Evolutionary conservation across 1,139 yeast genomes (phyloP).

Genomic region (Geotrichum australiense): DNA sequence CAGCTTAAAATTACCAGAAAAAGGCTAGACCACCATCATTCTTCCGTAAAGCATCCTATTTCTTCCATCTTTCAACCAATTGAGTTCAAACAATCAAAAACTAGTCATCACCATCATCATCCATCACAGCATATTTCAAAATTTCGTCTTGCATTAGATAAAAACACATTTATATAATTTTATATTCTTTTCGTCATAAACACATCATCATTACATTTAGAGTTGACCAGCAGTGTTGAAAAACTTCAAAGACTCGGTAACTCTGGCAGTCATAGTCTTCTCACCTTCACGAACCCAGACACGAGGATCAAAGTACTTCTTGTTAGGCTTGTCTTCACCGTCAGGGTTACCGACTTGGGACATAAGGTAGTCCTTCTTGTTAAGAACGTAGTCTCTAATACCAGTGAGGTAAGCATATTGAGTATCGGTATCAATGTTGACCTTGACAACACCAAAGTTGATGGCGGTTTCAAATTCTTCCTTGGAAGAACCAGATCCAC

Average conservation of each 20-base stretch:
- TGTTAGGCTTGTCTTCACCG: slow-evolving; percentile 93
- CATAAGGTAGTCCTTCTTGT: slow-evolving; percentile 89
- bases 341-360: slow-evolving; percentile 98
- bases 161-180: no score
- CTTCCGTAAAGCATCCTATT: no score
- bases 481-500: slow-evolving; percentile 98
- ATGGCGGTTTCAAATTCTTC: slow-evolving; percentile 89
- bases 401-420: slow-evolving; percentile 96
- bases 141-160: no score
- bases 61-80: no score
- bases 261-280: slow-evolving; percentile 91
- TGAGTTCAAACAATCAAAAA: no score
- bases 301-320: slow-evolving; percentile 99
- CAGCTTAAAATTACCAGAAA: no score
- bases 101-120: no score
- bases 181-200: no score
- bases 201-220: no score
- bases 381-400: slow-evolving; percentile 93
- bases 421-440: slow-evolving; percentile 98
- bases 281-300: slow-evolving; percentile 99
- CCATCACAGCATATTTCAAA: no score
- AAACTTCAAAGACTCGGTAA: slow-evolving; percentile 71
- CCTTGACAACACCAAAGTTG: slow-evolving; percentile 93
- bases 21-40: no score
- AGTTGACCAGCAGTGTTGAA: slow-evolving; percentile 49